Evolutionary conservation across 2,329 filamentous ascomycete genomes (phyloP).

Genomic region (Emmonsia crescens): DNA sequence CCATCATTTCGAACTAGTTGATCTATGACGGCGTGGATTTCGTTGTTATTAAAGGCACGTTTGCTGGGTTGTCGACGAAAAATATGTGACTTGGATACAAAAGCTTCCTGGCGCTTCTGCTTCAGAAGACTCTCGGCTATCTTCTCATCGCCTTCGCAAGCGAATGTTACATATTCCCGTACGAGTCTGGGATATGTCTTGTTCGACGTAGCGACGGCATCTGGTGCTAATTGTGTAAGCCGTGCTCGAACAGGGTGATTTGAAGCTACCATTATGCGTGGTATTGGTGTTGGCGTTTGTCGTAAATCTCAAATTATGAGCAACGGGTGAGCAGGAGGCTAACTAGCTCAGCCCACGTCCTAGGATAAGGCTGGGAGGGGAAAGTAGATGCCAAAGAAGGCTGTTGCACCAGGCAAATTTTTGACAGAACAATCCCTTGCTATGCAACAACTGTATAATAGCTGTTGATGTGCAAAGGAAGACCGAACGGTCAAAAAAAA

Average conservation of each 20-base stretch:
- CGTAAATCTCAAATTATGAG: not conserved
- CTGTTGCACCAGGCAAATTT: not conserved
- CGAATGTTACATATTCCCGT: conserved; percentile 6
- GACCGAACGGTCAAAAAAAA: not conserved
- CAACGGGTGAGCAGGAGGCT: not conserved
- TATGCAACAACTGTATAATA: not conserved
- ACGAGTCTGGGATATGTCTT: conserved; percentile 4
- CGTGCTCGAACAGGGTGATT: conserved; percentile 3
- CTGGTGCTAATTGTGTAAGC: conserved; percentile 11
- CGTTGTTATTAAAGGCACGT: conserved; percentile 11
- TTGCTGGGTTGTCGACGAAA: conserved; percentile 15
- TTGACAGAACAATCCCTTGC: not conserved
- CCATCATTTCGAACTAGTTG: conserved; percentile 9
- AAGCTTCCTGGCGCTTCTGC: conserved; percentile 11
- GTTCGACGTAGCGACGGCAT: conserved; percentile 8
- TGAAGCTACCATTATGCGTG: not conserved
- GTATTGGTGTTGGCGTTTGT: not conserved
- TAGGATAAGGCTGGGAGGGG: not conserved
- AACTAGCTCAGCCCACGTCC: not conserved
- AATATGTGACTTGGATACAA: conserved; percentile 14
- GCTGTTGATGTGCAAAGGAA: not conserved
- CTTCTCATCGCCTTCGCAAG: conserved; percentile 7
- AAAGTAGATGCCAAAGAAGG: not conserved
- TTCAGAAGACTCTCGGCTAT: conserved; percentile 10
- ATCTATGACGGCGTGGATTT: conserved; percentile 14